Evolutionary conservation across 2,329 filamentous ascomycete species (phyloP).

Genomic region (Penicillium sp.): DNA sequence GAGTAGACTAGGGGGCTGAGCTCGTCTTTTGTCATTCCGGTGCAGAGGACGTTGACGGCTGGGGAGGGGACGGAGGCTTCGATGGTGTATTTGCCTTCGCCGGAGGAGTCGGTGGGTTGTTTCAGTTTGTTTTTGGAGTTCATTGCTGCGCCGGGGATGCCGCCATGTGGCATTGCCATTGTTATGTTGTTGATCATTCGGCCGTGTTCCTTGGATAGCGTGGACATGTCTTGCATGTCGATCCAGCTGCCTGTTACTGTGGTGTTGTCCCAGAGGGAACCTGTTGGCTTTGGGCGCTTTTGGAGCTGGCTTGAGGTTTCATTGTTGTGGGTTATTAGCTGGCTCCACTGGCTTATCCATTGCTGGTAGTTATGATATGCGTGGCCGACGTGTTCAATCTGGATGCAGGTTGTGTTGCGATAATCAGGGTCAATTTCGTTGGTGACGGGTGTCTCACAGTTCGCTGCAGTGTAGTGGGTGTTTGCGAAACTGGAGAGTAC

Average conservation of each 20-base stretch:
- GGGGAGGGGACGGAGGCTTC: constrained; percentile 68
- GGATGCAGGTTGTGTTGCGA: constrained; percentile 58
- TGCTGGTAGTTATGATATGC: constrained; percentile 65
- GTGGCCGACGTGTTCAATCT: constrained; percentile 67
- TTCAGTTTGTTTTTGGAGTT: constrained; percentile 62
- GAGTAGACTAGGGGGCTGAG: constrained; percentile 64
- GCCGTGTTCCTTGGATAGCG: constrained; percentile 47
- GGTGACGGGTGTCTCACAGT: constrained; percentile 62
- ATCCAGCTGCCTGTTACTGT: constrained; percentile 70
- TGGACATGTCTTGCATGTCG: constrained; percentile 54
- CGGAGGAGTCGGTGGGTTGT: constrained; percentile 63
- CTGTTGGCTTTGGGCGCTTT: constrained; percentile 58
- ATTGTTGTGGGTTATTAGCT: constrained; percentile 45
- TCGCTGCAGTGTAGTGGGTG: constrained; percentile 49
- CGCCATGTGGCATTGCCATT: constrained; percentile 72
- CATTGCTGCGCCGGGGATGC: constrained; percentile 63
- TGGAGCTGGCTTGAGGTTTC: constrained; percentile 40
- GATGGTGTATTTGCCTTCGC: constrained; percentile 67
- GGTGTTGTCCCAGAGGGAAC: constrained; percentile 68
- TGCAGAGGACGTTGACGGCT: constrained; percentile 69
- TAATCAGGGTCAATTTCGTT: constrained; percentile 37
- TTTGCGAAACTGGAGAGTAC: constrained; percentile 66
- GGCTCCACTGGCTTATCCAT: constrained; percentile 58
- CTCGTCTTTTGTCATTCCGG: constrained; percentile 59
- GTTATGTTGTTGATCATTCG: constrained; percentile 73